phyloP scores from a whole-genome alignment of 495 filamentous ascomycete species.

The Parachaetomium inaequale region DNA sequence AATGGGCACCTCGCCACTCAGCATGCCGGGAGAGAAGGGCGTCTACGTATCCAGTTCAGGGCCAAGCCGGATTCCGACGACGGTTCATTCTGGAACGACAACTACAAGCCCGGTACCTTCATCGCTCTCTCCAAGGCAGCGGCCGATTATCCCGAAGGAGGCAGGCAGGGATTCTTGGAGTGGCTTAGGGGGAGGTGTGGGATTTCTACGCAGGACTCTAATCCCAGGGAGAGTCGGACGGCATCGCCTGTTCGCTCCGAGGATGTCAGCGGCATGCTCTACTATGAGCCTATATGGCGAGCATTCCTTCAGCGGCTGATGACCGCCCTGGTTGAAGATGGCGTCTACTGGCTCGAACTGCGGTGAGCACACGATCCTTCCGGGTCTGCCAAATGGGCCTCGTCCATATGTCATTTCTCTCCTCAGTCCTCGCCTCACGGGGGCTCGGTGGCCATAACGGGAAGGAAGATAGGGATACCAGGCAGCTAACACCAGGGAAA shows the following conservation, averaged over 20 bases:
- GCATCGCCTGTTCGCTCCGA: not conserved
- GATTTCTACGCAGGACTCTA: conserved; percentile 43
- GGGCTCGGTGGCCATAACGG: not conserved
- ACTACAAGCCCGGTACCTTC: conserved; percentile 54
- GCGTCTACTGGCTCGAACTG: conserved; percentile 76
- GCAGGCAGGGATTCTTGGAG: conserved; percentile 63
- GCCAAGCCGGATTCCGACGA: not conserved
- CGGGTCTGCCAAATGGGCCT: not conserved
- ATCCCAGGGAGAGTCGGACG: not conserved
- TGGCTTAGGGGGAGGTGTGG: conserved; percentile 77
- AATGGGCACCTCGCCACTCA: conserved; percentile 47
- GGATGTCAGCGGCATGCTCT: conserved; percentile 68
- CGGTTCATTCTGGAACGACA: conserved; percentile 15
- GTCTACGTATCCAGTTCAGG: conserved; percentile 55
- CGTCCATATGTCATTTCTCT: conserved; percentile 1
- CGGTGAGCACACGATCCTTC: conserved; percentile 32
- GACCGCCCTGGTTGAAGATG: conserved; percentile 65
- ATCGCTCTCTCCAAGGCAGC: conserved; percentile 63
- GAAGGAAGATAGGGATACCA: not conserved
- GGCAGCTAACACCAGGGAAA: not conserved
- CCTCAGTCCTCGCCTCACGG: not conserved
- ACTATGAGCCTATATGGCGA: conserved; percentile 90
- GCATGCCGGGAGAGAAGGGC: conserved; percentile 44
- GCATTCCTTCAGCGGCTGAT: conserved; percentile 66
- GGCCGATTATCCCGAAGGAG: conserved; percentile 66